These are phyloP conservation scores for Leccinum boreale DNA, from an alignment of 768 basidiomycete genomes.

Conservation along the genomic window DNA sequence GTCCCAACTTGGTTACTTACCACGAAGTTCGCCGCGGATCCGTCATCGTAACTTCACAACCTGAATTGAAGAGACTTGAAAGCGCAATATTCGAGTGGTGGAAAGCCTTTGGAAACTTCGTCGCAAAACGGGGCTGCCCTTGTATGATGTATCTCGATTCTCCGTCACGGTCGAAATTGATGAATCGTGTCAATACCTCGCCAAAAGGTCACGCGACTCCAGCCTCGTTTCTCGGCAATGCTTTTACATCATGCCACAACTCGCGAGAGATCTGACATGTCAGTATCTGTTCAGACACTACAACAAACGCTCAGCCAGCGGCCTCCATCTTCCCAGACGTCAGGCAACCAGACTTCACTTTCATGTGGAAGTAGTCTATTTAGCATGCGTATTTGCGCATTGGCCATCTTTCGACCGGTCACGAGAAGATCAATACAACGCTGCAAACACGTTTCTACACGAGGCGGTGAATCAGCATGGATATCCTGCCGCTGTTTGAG, in stretches of 20 bases:
- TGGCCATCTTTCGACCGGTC: constrained; percentile 8
- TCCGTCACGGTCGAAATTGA: constrained; percentile 2
- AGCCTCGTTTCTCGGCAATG: neutral
- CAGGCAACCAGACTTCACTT: neutral
- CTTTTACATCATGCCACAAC: neutral
- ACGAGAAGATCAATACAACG: constrained; percentile 20
- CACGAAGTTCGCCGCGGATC: neutral
- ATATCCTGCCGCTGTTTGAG: constrained; percentile 13
- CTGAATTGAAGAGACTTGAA: neutral
- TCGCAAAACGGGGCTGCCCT: neutral
- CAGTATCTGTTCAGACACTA: neutral
- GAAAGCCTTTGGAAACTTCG: neutral
- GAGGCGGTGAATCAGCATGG: constrained; percentile 24
- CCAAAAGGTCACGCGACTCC: constrained; percentile 5
- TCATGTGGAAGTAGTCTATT: neutral
- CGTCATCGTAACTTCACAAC: neutral
- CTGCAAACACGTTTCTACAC: constrained; percentile 31
- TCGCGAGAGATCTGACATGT: neutral
- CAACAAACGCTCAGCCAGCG: neutral
- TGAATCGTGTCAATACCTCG: neutral
- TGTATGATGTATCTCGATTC: neutral
- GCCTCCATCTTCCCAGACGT: neutral
- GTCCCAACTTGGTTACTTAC: neutral
- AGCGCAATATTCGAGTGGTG: neutral
- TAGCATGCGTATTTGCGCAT: constrained; percentile 1